These are phyloP conservation scores for Kwoniella sp. DNA, from an alignment of 768 basidiomycete genomes.

Conservation along the genomic window DNA sequence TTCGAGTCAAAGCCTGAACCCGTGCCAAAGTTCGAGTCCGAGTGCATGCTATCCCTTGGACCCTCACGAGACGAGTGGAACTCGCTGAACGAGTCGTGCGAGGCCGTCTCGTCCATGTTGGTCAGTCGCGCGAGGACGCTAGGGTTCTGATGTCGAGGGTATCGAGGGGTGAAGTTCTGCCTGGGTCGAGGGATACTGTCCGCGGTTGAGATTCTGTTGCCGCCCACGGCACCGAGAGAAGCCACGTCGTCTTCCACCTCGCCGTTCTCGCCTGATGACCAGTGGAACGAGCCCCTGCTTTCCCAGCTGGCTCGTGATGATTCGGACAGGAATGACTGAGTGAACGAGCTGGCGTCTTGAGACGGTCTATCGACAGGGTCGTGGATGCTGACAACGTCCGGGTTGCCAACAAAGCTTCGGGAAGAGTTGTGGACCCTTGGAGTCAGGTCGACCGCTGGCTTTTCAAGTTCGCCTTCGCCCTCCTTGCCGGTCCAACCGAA, in stretches of 20 bases:
- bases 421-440: slow-evolving; percentile 17
- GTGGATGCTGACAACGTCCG: slow-evolving; percentile 46
- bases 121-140: slow-evolving; percentile 37
- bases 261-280: slow-evolving; percentile 40
- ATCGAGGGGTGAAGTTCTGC: slow-evolving; percentile 48
- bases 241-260: slow-evolving; percentile 16
- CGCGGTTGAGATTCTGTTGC: slow-evolving; percentile 35
- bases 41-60: slow-evolving; percentile 5
- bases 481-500: slow-evolving; percentile 30
- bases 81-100: slow-evolving; percentile 43
- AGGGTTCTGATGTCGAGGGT: slow-evolving; percentile 45
- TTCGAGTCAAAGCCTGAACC: slow-evolving; percentile 15
- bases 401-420: slow-evolving; percentile 31
- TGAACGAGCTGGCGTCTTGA: slow-evolving; percentile 44
- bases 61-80: slow-evolving; percentile 29
- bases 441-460: slow-evolving; percentile 10
- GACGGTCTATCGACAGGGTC: slow-evolving; percentile 32
- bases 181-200: slow-evolving; percentile 44
- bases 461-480: slow-evolving; percentile 14
- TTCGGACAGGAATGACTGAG: slow-evolving; percentile 38
- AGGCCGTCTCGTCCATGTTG: slow-evolving; percentile 26
- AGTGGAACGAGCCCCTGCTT: slow-evolving; percentile 42
- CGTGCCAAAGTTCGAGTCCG: slow-evolving; percentile 5
- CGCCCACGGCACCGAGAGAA: slow-evolving; percentile 13
- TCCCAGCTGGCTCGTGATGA: slow-evolving; percentile 48